Evolutionary conservation across 805 yeast species (phyloP).

Genomic region (Saccharomycopsis amapae): DNA sequence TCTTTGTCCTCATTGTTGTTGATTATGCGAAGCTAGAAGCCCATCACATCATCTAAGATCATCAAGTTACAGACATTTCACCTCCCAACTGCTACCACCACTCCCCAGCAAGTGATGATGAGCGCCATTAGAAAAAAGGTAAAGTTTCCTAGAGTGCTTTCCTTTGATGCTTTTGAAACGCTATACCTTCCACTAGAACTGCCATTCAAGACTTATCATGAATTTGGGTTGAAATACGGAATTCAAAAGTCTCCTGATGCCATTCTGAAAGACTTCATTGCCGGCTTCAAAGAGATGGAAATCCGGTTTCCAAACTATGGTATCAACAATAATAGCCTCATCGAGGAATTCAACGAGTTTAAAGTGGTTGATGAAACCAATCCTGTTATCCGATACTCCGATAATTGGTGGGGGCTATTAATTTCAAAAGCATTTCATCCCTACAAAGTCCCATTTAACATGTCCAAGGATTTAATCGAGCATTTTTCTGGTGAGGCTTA

Average conservation of each 20-base stretch:
- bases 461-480: constrained; percentile 39
- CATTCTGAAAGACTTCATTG: constrained; percentile 27
- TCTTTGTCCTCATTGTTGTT: no score
- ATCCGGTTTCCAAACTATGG: constrained; percentile 57
- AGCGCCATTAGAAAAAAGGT: no score
- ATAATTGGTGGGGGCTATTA: constrained; percentile 54
- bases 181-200: constrained; percentile 51
- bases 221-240: constrained; percentile 41
- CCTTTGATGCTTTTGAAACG: constrained; percentile 67
- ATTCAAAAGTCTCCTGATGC: constrained; percentile 27
- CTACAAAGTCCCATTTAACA: constrained; percentile 26
- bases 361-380: constrained; percentile 20
- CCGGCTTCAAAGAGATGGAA: constrained; percentile 32
- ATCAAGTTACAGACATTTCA: no score
- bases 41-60: no score
- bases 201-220: constrained; percentile 46
- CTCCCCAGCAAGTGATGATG: no score
- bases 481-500: constrained; percentile 53
- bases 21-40: no score
- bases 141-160: constrained; percentile 39
- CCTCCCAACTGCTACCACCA: no score
- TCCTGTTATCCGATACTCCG: constrained; percentile 22
- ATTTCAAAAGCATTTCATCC: constrained; percentile 39
- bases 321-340: constrained; percentile 30
- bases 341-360: constrained; percentile 24